Base-by-base conservation (phyloP, 495 filamentous ascomycete genomes). In the Neurospora tetraspora region DNA sequence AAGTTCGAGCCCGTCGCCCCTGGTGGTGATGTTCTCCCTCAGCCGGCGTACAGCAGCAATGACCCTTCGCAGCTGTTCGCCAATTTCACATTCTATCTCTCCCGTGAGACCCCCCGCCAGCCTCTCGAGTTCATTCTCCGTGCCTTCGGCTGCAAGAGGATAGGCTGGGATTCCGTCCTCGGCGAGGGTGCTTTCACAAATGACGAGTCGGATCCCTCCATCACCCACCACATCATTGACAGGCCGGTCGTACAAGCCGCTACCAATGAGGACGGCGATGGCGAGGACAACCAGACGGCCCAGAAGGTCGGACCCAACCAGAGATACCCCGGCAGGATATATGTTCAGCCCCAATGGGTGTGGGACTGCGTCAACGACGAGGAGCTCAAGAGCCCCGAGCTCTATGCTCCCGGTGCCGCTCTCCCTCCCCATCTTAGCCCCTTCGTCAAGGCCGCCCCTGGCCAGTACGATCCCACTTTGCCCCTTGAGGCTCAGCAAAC, bases 201-300 rank as follows among this genome's bases (percentile, higher is more conserved):
- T 69, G 88, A 97, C 78, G 94, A 98, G 83, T 87, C 86, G 3
- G 94, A 98, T 78, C 87, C 90, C 12, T 86, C 90, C 36, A 98
- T 98, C 76, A 99, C 96, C 11, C 96, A 99, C 82, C 96, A 99
- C 80, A 89, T 99, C 72, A 93, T 99, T 23, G 96, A 99, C 81
- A 89, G 96, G 39, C 89, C 92, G 18, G 84, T 95, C 10, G 87
- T 93, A 6, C 87, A 87, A 75, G 85, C 83, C 10, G 85, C 88
- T 69, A 85, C 88, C 69, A 86, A 89, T 39, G 82, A 88, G 69
- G 86, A 89, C 27, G 87, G 86, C 40, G 86, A 86, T 34, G 83
- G 81, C 2, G 85, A 87, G 68, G 86, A 89, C 73, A 89, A 88
- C 74, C 85, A 87, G 79, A 88, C 84, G 75, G 79, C 78, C 65